Conservation (phyloP, 176 grass and related monocot genomes). For the Poa pratensis region DNA sequence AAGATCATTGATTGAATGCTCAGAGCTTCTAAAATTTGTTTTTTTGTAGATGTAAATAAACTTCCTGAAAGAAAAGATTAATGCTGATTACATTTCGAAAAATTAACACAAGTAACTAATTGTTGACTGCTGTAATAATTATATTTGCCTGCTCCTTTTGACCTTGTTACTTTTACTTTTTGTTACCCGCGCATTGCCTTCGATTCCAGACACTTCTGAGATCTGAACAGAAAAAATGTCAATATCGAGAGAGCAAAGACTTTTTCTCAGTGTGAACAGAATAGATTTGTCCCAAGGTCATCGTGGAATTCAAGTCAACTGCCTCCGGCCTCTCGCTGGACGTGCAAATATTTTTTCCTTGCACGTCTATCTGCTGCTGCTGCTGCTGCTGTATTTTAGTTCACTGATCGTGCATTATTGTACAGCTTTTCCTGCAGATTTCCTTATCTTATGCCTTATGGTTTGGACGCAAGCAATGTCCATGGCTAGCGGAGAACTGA, state of each 20-base stretch:
- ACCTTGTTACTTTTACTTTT: not conserved
- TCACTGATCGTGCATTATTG: slow-evolving; percentile 27
- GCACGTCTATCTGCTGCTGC: slow-evolving; percentile 3
- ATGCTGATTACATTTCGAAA: not conserved
- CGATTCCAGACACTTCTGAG: slow-evolving; percentile 41
- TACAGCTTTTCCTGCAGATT: not conserved
- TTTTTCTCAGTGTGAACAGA: slow-evolving; percentile 40
- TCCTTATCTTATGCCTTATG: not conserved
- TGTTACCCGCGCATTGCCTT: slow-evolving; percentile 2
- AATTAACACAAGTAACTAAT: not conserved
- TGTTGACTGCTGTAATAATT: not conserved
- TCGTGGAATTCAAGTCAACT: slow-evolving; percentile 49
- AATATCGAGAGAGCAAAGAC: slow-evolving; percentile 12
- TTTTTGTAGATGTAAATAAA: not conserved
- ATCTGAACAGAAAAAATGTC: slow-evolving; percentile 37
- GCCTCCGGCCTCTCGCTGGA: not conserved
- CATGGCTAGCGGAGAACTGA: not conserved
- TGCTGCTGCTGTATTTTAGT: slow-evolving; percentile 33
- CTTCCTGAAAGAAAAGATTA: not conserved
- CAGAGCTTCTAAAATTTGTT: not conserved
- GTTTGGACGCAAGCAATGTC: slow-evolving; percentile 7
- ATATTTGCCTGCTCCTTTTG: not conserved
- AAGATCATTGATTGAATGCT: not conserved
- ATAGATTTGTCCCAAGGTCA: slow-evolving; percentile 6
- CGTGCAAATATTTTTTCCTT: slow-evolving; percentile 23